A percentile compares a stretch with the other conserved stretches of the same genome.
These are phyloP conservation scores for Leccinum variicolor DNA, from an alignment of 768 basidiomycete species.

Conservation along the genomic window DNA sequence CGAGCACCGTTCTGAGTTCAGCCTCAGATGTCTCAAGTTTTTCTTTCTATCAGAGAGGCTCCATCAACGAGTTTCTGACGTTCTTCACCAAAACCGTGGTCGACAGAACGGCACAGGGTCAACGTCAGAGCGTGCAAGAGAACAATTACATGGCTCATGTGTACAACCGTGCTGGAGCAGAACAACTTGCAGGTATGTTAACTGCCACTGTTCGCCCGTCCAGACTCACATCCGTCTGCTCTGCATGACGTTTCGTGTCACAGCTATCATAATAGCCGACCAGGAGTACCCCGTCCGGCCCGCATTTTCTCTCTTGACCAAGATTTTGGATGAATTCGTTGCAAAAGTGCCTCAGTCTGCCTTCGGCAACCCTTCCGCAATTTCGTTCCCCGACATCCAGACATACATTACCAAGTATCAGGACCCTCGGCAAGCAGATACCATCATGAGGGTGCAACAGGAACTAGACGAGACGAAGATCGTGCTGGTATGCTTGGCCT, in stretches of 20 bases:
- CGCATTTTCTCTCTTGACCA: slow-evolving; percentile 92
- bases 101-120: slow-evolving; percentile 81
- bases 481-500: slow-evolving; percentile 63
- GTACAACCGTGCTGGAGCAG: slow-evolving; percentile 85
- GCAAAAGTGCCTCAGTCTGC: slow-evolving; percentile 72
- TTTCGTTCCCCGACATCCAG: slow-evolving; percentile 74
- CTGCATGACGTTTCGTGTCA: slow-evolving; percentile 4
- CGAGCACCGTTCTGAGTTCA: slow-evolving; percentile 60
- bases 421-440: slow-evolving; percentile 95
- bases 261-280: slow-evolving; percentile 91
- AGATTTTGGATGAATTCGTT: slow-evolving; percentile 89
- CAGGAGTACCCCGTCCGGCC: slow-evolving; percentile 95
- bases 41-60: slow-evolving; percentile 89
- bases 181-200: slow-evolving; percentile 74
- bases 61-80: slow-evolving; percentile 86
- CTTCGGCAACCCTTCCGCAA: slow-evolving; percentile 60
- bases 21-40: slow-evolving; percentile 85
- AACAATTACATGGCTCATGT: slow-evolving; percentile 92
- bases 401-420: slow-evolving; percentile 90
- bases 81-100: slow-evolving; percentile 94
- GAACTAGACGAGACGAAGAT: slow-evolving; percentile 99
- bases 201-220: neutral
- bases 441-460: slow-evolving; percentile 97
- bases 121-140: slow-evolving; percentile 93
- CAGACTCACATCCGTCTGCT: neutral